Conservation (phyloP, 805 yeast genomes). For the Metschnikowia orientalis region DNA sequence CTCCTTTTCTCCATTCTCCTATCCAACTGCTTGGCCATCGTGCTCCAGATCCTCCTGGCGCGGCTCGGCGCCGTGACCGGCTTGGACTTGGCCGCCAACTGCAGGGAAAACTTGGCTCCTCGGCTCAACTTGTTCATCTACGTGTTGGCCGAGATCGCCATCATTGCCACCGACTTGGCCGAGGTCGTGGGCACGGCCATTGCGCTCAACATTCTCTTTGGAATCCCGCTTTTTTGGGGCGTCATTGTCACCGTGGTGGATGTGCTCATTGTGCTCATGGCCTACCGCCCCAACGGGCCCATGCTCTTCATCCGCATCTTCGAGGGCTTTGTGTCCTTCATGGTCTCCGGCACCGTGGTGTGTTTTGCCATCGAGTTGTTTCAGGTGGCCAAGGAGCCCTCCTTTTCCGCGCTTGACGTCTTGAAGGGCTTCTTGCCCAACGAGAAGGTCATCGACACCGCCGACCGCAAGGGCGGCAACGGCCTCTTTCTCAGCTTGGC, state of each 20-base stretch:
- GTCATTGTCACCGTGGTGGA: conserved; percentile 82
- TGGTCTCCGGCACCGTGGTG: conserved; percentile 77
- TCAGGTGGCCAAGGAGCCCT: conserved; percentile 56
- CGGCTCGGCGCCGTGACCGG: conserved; percentile 94
- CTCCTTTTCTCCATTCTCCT: conserved; percentile 72
- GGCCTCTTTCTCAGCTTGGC: conserved; percentile 78
- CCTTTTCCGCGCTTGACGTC: conserved; percentile 47
- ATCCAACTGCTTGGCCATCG: conserved; percentile 82
- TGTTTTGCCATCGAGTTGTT: conserved; percentile 79
- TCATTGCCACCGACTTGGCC: conserved; percentile 93
- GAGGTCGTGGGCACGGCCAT: conserved; percentile 98
- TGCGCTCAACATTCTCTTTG: conserved; percentile 77
- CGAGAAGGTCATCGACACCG: conserved; percentile 31
- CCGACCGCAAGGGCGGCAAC: conserved; percentile 27
- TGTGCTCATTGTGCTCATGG: conserved; percentile 79
- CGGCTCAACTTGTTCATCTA: conserved; percentile 60
- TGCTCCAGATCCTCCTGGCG: conserved; percentile 79
- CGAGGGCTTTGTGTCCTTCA: conserved; percentile 72
- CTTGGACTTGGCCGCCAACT: conserved; percentile 81
- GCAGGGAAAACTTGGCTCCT: conserved; percentile 68
- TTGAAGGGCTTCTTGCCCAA: conserved; percentile 52
- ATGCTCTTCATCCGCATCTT: conserved; percentile 71
- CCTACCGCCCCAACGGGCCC: conserved; percentile 82
- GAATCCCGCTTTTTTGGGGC: conserved; percentile 77
- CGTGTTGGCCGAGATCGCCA: conserved; percentile 81